Base-by-base conservation (phyloP, 2,329 filamentous ascomycete species). In the Mycosphaerella sp. region DNA sequence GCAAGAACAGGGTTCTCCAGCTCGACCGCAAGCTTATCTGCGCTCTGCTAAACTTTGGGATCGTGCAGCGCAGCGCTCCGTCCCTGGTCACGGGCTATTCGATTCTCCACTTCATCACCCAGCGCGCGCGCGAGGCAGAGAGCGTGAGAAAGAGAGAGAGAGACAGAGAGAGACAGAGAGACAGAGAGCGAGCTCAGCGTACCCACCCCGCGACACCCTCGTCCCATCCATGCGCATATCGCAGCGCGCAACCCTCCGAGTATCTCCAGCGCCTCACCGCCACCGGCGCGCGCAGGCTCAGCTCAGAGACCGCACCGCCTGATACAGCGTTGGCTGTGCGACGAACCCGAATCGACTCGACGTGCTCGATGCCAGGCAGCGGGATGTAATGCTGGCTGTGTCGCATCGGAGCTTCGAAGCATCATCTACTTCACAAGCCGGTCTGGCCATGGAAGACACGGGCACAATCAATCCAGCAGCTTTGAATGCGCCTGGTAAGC, bases 391-490 rank as follows among this genome's bases (percentile, higher is more conserved):
- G 67, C 66, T 69, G 62, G 67, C 64, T 58, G 64, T 67, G 59
- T 67, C 64, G 64, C 66, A 67, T 64, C 64, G 58, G 49, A 62
- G 57, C 59, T 60, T 55, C 54, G 58, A 63, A 62, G 58, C 61
- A 57, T 61, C 62, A 56, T 56, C 62, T 61, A 62, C 64, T 55
- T 55, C 57, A 58, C 62, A 62, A 54, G 59, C 58, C 59, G 57
- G 63, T 65, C 60, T 62, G 48, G 57, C 56, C 61, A 76, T 79
- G 66, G 86, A 87, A 80, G 86, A 88, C 72, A 86, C 86, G 78
- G 87, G 86, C 71, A 95, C 89, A 70, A 93, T 95, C 79, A 89
- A 95, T 79, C 89, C 89, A 71, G 88, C 88, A 68, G 87, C 86
- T 61, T 80, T 95, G 76, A 89, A 86, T 76, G 85, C 84, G 70